Conservation (phyloP, 2,329 filamentous ascomycete species). For the Verticillium nonalfalfae region DNA sequence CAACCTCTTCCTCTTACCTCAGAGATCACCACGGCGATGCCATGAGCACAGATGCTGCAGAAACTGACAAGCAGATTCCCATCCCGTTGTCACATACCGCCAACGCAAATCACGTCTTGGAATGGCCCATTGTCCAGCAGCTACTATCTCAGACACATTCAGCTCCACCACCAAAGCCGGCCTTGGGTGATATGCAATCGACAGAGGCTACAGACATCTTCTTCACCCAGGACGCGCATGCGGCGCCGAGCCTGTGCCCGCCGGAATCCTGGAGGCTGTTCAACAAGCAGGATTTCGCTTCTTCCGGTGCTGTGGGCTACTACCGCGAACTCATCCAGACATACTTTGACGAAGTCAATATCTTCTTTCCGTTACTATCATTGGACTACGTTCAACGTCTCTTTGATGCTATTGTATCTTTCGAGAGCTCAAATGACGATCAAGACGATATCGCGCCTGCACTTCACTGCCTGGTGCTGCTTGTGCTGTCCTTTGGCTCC, state of each 20-base stretch:
- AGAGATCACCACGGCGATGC: neutral
- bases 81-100: conserved; percentile 15
- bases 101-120: conserved; percentile 16
- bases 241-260: neutral
- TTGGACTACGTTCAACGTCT: conserved; percentile 1
- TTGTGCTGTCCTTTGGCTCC: conserved; percentile 11
- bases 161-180: neutral
- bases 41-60: neutral
- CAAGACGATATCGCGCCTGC: neutral
- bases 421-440: neutral
- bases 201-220: conserved; percentile 10
- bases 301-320: neutral
- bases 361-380: conserved; percentile 13
- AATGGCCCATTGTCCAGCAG: conserved; percentile 15
- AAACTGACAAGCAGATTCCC: conserved; percentile 5
- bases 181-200: neutral
- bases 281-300: neutral
- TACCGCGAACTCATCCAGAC: conserved; percentile 8
- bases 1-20: neutral
- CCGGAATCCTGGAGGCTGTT: conserved; percentile 12
- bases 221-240: conserved; percentile 1
- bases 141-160: conserved; percentile 5
- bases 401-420: neutral
- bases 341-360: conserved; percentile 19
- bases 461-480: conserved; percentile 10